Evolutionary conservation across 106 monocot species (phyloP).

Genomic region (Allium cepa): DNA sequence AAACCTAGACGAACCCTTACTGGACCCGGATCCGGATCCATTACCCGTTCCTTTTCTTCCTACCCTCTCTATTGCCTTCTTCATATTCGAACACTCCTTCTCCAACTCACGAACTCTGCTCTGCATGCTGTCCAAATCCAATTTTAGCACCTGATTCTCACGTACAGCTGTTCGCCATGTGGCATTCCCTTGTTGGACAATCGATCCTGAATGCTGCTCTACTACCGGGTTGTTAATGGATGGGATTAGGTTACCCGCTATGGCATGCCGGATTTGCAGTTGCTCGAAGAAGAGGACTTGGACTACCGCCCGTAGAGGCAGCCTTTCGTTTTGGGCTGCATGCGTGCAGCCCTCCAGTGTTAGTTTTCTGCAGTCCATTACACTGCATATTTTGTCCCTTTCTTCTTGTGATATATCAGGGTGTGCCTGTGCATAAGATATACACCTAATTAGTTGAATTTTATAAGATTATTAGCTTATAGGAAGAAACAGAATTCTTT

Average conservation of each 20-base stretch:
- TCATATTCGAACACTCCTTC: slow-evolving; percentile 80
- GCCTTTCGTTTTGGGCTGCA: slow-evolving; percentile 96
- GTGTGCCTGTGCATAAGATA: slow-evolving; percentile 48
- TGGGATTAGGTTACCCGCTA: slow-evolving; percentile 53
- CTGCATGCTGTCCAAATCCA: slow-evolving; percentile 95
- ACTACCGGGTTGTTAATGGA: neutral
- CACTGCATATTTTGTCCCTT: slow-evolving; percentile 51
- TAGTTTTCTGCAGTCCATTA: slow-evolving; percentile 92
- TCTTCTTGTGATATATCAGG: slow-evolving; percentile 54
- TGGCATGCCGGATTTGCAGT: slow-evolving; percentile 83
- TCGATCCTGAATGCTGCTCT: slow-evolving; percentile 7
- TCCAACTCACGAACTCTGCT: slow-evolving; percentile 80
- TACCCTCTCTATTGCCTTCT: slow-evolving; percentile 67
- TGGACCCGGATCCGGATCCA: neutral
- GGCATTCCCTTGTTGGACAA: slow-evolving; percentile 11
- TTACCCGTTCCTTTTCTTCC: slow-evolving; percentile 9
- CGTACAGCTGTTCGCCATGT: slow-evolving; percentile 37
- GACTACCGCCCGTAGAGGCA: slow-evolving; percentile 74
- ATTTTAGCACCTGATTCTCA: slow-evolving; percentile 66
- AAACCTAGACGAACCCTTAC: slow-evolving; percentile 22
- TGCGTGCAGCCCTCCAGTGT: slow-evolving; percentile 96
- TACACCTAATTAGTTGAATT: too few species aligned
- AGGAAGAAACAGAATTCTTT: too few species aligned
- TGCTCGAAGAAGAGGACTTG: slow-evolving; percentile 99
- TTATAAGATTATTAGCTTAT: too few species aligned